Evolutionary conservation across 495 filamentous ascomycete species (phyloP), one percentile per base, ranked within the genome.

Genomic region (Xylaria cubensis): DNA sequence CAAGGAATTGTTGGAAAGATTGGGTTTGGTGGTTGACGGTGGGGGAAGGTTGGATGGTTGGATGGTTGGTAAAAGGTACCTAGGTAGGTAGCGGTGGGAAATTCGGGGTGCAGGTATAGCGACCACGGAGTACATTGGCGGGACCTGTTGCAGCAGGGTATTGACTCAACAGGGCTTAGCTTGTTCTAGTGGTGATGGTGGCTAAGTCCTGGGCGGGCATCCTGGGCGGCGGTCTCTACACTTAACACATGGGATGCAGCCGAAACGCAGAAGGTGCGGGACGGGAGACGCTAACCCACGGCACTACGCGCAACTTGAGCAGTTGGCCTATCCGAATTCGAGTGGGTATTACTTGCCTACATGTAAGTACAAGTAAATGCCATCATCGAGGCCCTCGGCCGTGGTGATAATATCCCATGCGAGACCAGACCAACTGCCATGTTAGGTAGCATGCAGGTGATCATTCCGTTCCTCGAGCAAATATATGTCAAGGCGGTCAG

Each of bases 81-180:
- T 50, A 61, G 39, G 32, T 17, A 59, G 41, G 56, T 48, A 70
- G 58, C 59, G 68, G 59, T 67, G 65, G 53, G 67, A 61, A 62
- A 69, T 42, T 69, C 67, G 67, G 69, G 62, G 69, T 65, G 61
- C 69, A 71, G 69, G 69, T 64, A 71, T 46, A 65, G 61, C 44
- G 58, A 70, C 56, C 68, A 15, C 29, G n/a, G 44, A 41, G 68
- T 70, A 63, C 58, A 53, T 65, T 44, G 55, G 55, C 13, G 67
- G 67, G 41, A 69, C 53, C 55, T 26, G 36, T 39, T 39, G 50
- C 19, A 51, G 19, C 39, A 56, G 41, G 29, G 55, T 36, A 41
- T 24, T 44, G 41, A 61, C 67, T 39, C 6, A 69, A 71, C 51
- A 71, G 62, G 69, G 69, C 69, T 71, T 71, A 66, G 69, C 39